phyloP scores from a whole-genome alignment of 305 asterid genomes.

The Fraxinus greggii region DNA sequence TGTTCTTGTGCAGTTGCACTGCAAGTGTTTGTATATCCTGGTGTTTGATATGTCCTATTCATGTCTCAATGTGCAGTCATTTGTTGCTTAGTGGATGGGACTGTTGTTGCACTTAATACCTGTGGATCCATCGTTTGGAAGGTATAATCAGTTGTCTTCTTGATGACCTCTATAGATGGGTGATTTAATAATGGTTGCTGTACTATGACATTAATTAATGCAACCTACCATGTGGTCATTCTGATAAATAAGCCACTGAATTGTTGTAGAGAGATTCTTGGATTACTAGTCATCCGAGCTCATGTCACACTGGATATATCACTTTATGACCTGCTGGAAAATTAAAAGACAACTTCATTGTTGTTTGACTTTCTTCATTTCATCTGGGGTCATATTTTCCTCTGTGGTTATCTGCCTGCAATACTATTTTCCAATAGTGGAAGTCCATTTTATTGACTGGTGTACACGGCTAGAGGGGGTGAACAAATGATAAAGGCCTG shows the following conservation, averaged over 20 bases:
- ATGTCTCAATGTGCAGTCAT: constrained; percentile 49
- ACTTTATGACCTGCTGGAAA: background rate
- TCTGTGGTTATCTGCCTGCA: background rate
- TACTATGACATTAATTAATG: background rate
- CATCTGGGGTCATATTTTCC: background rate
- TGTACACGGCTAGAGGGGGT: background rate
- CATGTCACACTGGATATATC: background rate
- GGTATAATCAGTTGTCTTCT: constrained; percentile 40
- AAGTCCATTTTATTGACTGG: background rate
- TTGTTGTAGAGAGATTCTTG: constrained; percentile 17
- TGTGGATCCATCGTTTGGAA: constrained; percentile 73
- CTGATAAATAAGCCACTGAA: constrained; percentile 5
- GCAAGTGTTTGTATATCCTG: background rate
- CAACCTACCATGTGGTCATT: background rate
- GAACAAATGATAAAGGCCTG: background rate
- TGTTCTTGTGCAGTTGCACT: constrained; percentile 6
- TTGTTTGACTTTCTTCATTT: background rate
- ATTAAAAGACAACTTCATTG: background rate
- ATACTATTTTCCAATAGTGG: background rate
- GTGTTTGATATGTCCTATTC: constrained; percentile 29
- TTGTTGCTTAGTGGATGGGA: constrained; percentile 89
- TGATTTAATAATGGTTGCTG: background rate
- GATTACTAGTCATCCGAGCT: constrained; percentile 12
- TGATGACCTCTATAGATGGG: constrained; percentile 1
- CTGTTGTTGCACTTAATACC: constrained; percentile 48